Evolutionary conservation across 176 grass and related monocot genomes (phyloP), one percentile per base, ranked within the genome.

Genomic region (Musa troglodytarum): DNA sequence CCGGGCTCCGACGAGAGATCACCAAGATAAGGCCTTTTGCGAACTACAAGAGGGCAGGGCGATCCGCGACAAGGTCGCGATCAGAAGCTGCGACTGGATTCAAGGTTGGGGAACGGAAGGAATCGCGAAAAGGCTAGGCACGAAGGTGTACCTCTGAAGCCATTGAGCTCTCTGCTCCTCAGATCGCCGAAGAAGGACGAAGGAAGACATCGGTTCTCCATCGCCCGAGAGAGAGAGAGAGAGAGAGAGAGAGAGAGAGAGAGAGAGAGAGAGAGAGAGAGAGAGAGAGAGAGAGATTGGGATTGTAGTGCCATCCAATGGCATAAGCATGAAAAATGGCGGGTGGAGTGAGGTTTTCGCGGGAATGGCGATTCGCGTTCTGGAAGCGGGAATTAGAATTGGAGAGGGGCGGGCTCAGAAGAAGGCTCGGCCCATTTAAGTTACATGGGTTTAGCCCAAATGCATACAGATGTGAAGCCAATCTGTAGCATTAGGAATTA

Each of bases 1-100:
- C 88, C 82, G 3, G 78, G 79, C 52, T 98, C 86, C 54, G 90
- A 98, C 13, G 94, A 87, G 61, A 93, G 90, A 29, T 93, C 90
- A 10, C 83, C 80, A 54, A 93, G 81, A 83, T 89, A 86, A 1
- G 87, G 84, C 13, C 86, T 71, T 79, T 64, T 57, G 54, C 72
- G 49, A 7, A 51, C 73, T 72, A 76, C 9, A 19, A 52, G n/a
- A 11, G 54, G 9, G 68, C 50, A 11, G 54, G 9, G 68, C 50
- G 43, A n/a, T 62, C 74, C 19, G 23, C 63, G 6, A 72, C 61
- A 68, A 54, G 59, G 34, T 22, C 54, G 61, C 61, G 12, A 53
- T 77, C 49, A 77, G 21, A 52, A 77, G 15, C 3, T 73, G 28
- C 11, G 55, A 64, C 11, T 2, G 11, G 10, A 63, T 50, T 62